phyloP scores from a whole-genome alignment of 345 rosid genomes.

The Salix brachista region DNA sequence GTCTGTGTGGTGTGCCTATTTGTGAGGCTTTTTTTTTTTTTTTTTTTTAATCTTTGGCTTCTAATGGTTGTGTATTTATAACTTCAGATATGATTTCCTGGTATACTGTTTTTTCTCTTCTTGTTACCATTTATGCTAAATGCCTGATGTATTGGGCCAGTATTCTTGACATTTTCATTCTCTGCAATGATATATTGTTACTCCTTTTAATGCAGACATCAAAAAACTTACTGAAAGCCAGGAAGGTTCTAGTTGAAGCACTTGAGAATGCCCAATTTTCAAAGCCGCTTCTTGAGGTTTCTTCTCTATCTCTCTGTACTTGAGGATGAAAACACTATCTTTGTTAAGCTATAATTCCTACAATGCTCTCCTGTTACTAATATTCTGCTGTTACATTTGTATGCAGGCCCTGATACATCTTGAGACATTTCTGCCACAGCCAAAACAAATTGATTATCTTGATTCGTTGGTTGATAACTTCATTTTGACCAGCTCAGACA shows the following conservation, averaged over 20 bases:
- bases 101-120: no score
- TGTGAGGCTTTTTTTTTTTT: background rate
- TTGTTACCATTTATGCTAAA: background rate
- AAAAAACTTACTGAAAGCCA: conserved; percentile 69
- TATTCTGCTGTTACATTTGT: background rate
- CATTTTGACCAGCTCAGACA: conserved; percentile 52
- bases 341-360: background rate
- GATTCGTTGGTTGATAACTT: conserved; percentile 70
- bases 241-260: conserved; percentile 63
- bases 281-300: conserved; percentile 72
- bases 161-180: background rate
- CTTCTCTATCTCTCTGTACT: background rate
- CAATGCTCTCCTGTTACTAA: background rate
- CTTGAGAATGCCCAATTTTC: conserved; percentile 74
- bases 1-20: conserved; percentile 13
- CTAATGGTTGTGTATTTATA: background rate
- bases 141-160: background rate
- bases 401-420: conserved; percentile 63
- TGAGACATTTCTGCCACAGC: conserved; percentile 62
- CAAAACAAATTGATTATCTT: conserved; percentile 64
- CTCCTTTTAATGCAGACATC: conserved; percentile 41
- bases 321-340: background rate
- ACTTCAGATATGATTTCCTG: background rate
- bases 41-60: background rate
- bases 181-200: background rate